Percentiles rank a stretch among this genome's conserved stretches.
These are phyloP conservation scores for Aeschynomene evenia DNA, from an alignment of 306 rosid genomes.

Conservation along the genomic window DNA sequence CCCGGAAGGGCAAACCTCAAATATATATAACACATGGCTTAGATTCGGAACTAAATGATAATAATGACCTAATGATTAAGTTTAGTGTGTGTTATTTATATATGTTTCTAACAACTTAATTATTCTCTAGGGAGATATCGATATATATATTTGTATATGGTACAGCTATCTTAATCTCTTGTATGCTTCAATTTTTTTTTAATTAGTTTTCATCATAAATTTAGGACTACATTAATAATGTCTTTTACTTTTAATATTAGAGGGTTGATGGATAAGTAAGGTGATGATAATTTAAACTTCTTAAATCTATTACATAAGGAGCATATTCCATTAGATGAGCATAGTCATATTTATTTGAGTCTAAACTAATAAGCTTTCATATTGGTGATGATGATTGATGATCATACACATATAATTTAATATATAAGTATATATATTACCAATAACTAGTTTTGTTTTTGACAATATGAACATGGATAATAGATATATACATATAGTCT, in stretches of 20 bases:
- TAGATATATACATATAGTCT: slow-evolving; percentile 29
- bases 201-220: not conserved
- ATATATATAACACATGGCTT: slow-evolving; percentile 33
- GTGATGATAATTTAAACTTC: not conserved
- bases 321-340: not conserved
- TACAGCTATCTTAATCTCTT: slow-evolving; percentile 9
- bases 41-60: slow-evolving; percentile 31
- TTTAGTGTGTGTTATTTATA: not conserved
- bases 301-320: not conserved
- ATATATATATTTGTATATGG: not conserved
- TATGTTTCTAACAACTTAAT: not conserved
- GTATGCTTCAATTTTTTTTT: not conserved
- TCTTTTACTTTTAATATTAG: not conserved
- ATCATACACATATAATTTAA: not conserved
- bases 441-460: not conserved
- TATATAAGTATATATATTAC: not conserved
- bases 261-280: not conserved
- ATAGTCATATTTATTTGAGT: not conserved
- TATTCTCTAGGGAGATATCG: not conserved
- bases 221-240: not conserved
- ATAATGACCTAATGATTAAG: slow-evolving; percentile 41
- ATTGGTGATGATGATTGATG: no score
- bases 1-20: slow-evolving; percentile 32
- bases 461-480: slow-evolving; percentile 33
- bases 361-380: not conserved